phyloP scores from a whole-genome alignment of 805 yeast genomes.

The Metschnikowia picachoensis region DNA sequence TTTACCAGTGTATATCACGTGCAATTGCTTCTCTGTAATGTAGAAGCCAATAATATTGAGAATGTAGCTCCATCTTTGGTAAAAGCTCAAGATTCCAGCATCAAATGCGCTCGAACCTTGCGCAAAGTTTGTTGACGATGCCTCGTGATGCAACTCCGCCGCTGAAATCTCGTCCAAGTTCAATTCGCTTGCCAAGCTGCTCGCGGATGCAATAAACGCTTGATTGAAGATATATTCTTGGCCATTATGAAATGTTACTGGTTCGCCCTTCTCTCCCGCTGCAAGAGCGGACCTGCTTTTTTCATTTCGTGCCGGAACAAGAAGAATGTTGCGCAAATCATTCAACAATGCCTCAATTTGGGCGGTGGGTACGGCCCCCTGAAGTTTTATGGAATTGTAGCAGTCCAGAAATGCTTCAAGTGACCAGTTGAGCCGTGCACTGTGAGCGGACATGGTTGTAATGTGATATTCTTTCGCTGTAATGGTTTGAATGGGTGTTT shows the following conservation, averaged over 20 bases:
- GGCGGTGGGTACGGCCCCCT: slow-evolving; percentile 4
- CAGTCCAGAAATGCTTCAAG: slow-evolving; percentile 12
- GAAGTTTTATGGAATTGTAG: slow-evolving; percentile 15
- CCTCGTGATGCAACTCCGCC: slow-evolving; percentile 61
- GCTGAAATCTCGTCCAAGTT: slow-evolving; percentile 68
- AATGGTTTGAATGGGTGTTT: not conserved
- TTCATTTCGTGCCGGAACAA: slow-evolving; percentile 33
- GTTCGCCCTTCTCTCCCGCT: slow-evolving; percentile 13
- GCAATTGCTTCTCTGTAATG: slow-evolving; percentile 20
- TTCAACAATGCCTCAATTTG: slow-evolving; percentile 15
- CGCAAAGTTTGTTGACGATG: slow-evolving; percentile 36
- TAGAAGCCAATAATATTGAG: slow-evolving; percentile 53
- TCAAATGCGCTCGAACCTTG: slow-evolving; percentile 52
- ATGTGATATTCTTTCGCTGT: not conserved
- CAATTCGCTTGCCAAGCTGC: slow-evolving; percentile 50
- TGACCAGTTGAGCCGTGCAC: slow-evolving; percentile 11
- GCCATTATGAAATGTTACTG: slow-evolving; percentile 49
- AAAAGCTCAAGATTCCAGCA: slow-evolving; percentile 64
- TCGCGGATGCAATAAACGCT: slow-evolving; percentile 58
- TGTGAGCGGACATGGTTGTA: not conserved
- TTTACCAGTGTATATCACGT: slow-evolving; percentile 20
- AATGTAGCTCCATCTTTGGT: slow-evolving; percentile 67
- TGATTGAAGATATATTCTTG: slow-evolving; percentile 59
- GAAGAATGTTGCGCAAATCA: slow-evolving; percentile 32
- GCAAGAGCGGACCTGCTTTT: slow-evolving; percentile 14